Base-by-base conservation (phyloP, 176 grass and related monocot genomes). In the Raddia distichophylla region DNA sequence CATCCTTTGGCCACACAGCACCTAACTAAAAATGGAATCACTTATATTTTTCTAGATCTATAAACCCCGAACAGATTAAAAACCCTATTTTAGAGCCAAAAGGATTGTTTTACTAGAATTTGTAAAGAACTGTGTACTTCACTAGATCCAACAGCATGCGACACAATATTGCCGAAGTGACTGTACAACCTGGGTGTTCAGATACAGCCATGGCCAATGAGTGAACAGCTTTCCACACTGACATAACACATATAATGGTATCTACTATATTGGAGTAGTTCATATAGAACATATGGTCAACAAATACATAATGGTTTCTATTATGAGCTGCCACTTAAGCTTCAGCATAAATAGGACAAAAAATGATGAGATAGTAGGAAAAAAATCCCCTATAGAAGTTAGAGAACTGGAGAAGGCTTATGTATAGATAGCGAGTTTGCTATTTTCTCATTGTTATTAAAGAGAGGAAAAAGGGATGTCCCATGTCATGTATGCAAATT, bases 381-480 rank as follows among this genome's bases (percentile, higher is more conserved):
- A 47, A 47, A 69, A 47, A 69, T 47, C 44, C 67, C n/a, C 44
- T 22, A 48, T 19, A 50, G 19, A 50, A 50, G 11, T 22, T 50
- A 32, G 43, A 3, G 19, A 69, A 69, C 18, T 20, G 18, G 43
- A 3, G 19, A 69, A 69, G 67, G 18, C 18, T 47, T 69, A 48
- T n/a, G 51, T 33, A 12, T 7, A 43, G 52, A 42, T 0, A 5
- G 18, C 5, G 17, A 58, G 32, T 50, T 74, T 58, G 52, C 72
- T 74, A 57, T 11, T 74, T 57, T 40, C 34, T 74, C 32, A 58
- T 58, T n/a, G 43, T 43, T 40, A 56, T 74, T 20, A n/a, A 74
- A 56, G 18, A 20, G 11, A 17, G 53, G 53, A 20, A 44, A 17
- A 40, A 57, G 42, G 54, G 66, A 45, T n/a, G 32, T 7, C 9